These are phyloP conservation scores for Rickenella mellea DNA, from an alignment of 768 basidiomycete species.

Conservation along the genomic window DNA sequence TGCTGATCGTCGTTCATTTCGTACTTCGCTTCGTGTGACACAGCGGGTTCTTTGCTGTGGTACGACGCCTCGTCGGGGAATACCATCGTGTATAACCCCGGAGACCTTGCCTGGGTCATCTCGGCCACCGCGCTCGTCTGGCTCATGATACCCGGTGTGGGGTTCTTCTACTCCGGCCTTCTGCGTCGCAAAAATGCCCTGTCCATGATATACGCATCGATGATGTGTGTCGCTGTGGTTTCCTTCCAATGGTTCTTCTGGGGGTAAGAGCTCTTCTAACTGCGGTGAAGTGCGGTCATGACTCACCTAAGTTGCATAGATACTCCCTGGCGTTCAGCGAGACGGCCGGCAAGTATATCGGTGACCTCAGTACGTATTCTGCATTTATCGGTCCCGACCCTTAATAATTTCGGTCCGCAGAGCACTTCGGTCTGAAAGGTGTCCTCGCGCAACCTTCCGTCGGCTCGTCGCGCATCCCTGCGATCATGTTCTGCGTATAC, in stretches of 20 bases:
- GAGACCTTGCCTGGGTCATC: conserved; percentile 64
- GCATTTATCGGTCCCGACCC: background rate
- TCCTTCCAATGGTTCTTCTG: conserved; percentile 96
- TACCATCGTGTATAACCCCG: conserved; percentile 40
- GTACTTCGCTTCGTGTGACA: background rate
- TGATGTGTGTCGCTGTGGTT: conserved; percentile 70
- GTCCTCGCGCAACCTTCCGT: conserved; percentile 71
- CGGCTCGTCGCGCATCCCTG: conserved; percentile 62
- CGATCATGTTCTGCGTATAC: conserved; percentile 73
- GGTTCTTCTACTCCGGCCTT: conserved; percentile 87
- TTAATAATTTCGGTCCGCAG: conserved; percentile 25
- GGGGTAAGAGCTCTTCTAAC: conserved; percentile 34
- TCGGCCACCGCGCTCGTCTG: conserved; percentile 72
- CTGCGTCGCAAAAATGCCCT: conserved; percentile 90
- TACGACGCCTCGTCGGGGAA: conserved; percentile 10
- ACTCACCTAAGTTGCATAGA: conserved; percentile 7
- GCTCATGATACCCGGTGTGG: conserved; percentile 80
- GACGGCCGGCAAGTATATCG: conserved; percentile 66
- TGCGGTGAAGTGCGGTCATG: too few species aligned
- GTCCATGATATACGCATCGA: conserved; percentile 76
- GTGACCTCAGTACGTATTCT: conserved; percentile 56
- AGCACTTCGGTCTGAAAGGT: conserved; percentile 73
- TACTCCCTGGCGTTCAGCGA: conserved; percentile 88
- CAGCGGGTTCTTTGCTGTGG: conserved; percentile 31
- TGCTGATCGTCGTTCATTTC: background rate